phyloP scores from a whole-genome alignment of 2,329 filamentous ascomycete genomes.

The Arthrobotrys sphaeroides region DNA sequence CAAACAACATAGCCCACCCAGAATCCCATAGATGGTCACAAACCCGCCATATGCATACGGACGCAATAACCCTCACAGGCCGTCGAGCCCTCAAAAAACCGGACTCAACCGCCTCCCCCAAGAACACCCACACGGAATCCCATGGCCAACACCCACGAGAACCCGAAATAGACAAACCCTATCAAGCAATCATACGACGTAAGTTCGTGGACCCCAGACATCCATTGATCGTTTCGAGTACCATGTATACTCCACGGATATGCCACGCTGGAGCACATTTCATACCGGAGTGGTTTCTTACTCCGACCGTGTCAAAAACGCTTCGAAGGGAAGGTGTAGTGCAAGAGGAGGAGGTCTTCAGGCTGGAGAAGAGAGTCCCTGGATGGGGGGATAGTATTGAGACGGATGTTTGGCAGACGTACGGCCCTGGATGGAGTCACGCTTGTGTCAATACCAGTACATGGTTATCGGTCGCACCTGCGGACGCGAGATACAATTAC shows the following conservation, averaged over 20 bases:
- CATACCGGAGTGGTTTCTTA: neutral
- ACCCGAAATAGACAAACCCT: neutral
- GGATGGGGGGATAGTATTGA: neutral
- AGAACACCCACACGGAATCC: neutral
- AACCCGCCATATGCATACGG: neutral
- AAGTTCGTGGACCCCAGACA: neutral
- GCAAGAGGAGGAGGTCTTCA: neutral
- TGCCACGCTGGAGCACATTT: neutral
- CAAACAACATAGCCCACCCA: neutral
- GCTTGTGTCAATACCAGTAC: no score
- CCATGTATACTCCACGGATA: neutral
- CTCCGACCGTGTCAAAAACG: neutral
- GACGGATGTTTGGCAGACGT: neutral
- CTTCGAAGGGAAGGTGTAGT: neutral
- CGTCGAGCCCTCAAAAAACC: neutral
- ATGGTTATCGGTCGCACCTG: no score
- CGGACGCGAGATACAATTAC: no score
- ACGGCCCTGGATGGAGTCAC: no score
- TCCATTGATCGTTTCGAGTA: neutral
- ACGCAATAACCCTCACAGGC: neutral
- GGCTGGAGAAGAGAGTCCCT: neutral
- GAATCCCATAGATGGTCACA: neutral
- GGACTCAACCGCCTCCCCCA: no score
- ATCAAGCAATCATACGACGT: neutral
- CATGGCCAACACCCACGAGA: neutral